Evolutionary conservation across 2,329 filamentous ascomycete species (phyloP).

Genomic region (Arthroderma sp.): DNA sequence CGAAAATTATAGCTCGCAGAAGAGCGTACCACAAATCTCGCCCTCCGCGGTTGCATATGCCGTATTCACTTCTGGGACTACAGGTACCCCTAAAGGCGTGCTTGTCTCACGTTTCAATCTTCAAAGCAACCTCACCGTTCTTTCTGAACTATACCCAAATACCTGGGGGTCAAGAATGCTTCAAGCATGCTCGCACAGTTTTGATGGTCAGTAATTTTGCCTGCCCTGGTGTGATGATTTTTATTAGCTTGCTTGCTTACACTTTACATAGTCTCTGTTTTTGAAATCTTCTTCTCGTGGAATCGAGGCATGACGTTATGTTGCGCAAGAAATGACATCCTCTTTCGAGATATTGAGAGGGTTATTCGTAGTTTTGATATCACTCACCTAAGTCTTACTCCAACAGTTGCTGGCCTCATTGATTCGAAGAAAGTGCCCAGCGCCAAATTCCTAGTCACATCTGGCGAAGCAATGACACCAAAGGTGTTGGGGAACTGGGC

Average conservation of each 20-base stretch:
- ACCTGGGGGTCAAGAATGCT: slow-evolving; percentile 47
- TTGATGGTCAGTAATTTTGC: slow-evolving; percentile 42
- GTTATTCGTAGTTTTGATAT: slow-evolving; percentile 50
- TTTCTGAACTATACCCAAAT: slow-evolving; percentile 54
- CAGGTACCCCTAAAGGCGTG: slow-evolving; percentile 67
- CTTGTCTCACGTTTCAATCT: slow-evolving; percentile 65
- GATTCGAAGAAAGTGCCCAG: slow-evolving; percentile 53
- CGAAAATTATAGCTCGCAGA: slow-evolving; percentile 6
- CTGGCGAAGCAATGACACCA: slow-evolving; percentile 66
- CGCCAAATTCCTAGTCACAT: slow-evolving; percentile 65
- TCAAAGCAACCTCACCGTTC: slow-evolving; percentile 56
- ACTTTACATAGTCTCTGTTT: slow-evolving; percentile 53
- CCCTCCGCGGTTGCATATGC: slow-evolving; percentile 47
- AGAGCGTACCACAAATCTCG: slow-evolving; percentile 10
- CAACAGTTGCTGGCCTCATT: slow-evolving; percentile 69
- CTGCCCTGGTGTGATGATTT: background rate
- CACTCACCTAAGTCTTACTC: slow-evolving; percentile 75
- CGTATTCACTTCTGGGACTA: slow-evolving; percentile 75
- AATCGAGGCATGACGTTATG: slow-evolving; percentile 65
- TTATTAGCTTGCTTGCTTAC: slow-evolving; percentile 8
- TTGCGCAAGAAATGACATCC: slow-evolving; percentile 56
- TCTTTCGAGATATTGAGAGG: slow-evolving; percentile 59
- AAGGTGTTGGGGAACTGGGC: slow-evolving; percentile 59
- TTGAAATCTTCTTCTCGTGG: slow-evolving; percentile 84
- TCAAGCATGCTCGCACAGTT: slow-evolving; percentile 72